Base-by-base conservation (phyloP, 176 grass and related monocot species). In the Cenchrus fungigraminus region DNA sequence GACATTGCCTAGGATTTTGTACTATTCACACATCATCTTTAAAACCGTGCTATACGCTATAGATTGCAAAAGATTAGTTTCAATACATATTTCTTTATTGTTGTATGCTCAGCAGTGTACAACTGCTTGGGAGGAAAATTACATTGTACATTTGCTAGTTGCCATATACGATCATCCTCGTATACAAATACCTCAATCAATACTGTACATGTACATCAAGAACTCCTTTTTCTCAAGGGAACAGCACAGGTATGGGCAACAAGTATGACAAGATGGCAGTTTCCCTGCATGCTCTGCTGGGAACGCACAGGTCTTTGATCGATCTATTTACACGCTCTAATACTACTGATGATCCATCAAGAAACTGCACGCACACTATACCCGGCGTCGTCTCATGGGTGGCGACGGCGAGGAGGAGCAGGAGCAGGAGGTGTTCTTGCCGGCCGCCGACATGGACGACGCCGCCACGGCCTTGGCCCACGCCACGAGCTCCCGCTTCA, bases 381-480 rank as follows among this genome's bases (percentile, higher is more conserved):
- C 10, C 49, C 49, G 2, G 49, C 13, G 0, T 20, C 32, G 32
- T 43, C 43, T 60, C 52, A 4, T 62, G 62, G 61, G 51, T 12
- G 22, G 22, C 43, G 20, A 0, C 16, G 34, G 1, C 14, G 76
- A 50, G 12, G 5, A 9, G 1, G 45, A 46, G 45, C 4, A 6
- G 45, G 42, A 69, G 2, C 10, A 78, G 2, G 45, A 50, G 44
- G 44, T 1, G 47, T 14, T 22, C 44, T 12, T 52, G 56, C 37
- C 25, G 34, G 68, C 25, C 28, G 67, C 28, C 54, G 62, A 74
- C 84, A 91, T 91, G 87, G 87, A 89, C 4, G 87, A 89, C 4
- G 75, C 91, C 6, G 75, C 94, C 6, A 97, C 94, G 19, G 89
- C 89, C 89, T 93, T 97, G 14, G 94, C 89, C 94, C 91, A 97